Base-by-base conservation (phyloP, 1,284 basidiomycete genomes). In the Taiwanofungus camphoratus region DNA sequence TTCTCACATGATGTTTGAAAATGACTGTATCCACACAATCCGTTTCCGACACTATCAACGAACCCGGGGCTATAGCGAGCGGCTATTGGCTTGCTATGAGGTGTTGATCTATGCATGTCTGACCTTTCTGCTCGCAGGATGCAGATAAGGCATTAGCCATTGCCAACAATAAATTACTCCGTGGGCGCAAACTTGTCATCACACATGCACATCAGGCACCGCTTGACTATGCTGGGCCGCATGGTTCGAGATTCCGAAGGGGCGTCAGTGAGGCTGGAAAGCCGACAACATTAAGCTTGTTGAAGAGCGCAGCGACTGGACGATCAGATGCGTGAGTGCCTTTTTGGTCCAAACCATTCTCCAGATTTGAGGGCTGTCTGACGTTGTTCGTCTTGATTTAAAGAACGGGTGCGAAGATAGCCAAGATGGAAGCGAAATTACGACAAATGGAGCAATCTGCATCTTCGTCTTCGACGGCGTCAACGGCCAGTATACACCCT, bases 391-490 rank as follows among this genome's bases (percentile, higher is more conserved):
- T 5, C 7, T n/a, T 26, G n/a, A n/a, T n/a, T n/a, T n/a, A n/a
- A 53, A 92, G 90, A 44, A 92, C 89, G 1, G 71, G 79, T 37
- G 82, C 83, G 51, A 96, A 96, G 66, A 98, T 98, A 54, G 92
- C 92, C 2, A 81, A 87, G 49, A 87, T 97, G 76, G 95, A 98
- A 63, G 94, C 94, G 4, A 98, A 98, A 63, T 71, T 98, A 16
- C 77, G 81, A 7, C 78, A 89, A 50, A 79, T 96, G 76, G 78
- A 81, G 52, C 63, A 67, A 41, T 59, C 61, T 34, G 36, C 54
- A 16, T 47, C 57, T 13, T 51, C 52, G 5, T 32, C 58, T 11
- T 43, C 52, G 12, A 51, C 42, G 40, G 46, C 36, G 18, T 36
- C 57, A 11, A 44, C 53, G 16, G 39, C 53, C 8, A 54, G 65